A percentile compares a stretch with the other conserved stretches of the same genome.
Conservation (phyloP, 1,284 basidiomycete genomes). For the Neonothopanus nambi region DNA sequence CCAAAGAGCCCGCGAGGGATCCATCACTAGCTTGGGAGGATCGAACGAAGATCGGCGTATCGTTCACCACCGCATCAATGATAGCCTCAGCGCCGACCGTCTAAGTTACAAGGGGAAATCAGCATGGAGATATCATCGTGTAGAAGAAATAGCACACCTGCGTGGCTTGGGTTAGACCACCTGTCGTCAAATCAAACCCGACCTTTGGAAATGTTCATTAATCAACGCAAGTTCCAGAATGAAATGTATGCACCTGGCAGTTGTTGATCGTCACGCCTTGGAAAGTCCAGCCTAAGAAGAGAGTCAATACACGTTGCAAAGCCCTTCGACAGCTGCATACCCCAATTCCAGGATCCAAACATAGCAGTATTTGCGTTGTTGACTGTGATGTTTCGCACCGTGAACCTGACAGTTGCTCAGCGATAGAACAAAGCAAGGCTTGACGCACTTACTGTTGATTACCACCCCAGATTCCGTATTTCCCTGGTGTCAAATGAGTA, state of each 20-base stretch:
- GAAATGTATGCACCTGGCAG: constrained; percentile 30
- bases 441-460: constrained; percentile 47
- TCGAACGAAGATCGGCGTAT: constrained; percentile 49
- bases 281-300: constrained; percentile 41
- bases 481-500: constrained; percentile 13
- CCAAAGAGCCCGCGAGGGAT: constrained; percentile 50
- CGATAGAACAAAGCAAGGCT: not conserved
- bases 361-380: constrained; percentile 40
- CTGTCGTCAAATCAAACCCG: constrained; percentile 50
- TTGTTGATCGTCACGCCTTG: constrained; percentile 50
- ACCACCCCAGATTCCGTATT: constrained; percentile 51
- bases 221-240: constrained; percentile 44
- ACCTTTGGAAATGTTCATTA: constrained; percentile 38
- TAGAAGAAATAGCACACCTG: constrained; percentile 30
- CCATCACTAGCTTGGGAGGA: constrained; percentile 38
- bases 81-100: constrained; percentile 52
- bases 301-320: constrained; percentile 3
- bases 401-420: constrained; percentile 36
- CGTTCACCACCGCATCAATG: constrained; percentile 57
- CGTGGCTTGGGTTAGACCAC: constrained; percentile 36
- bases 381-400: constrained; percentile 53
- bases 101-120: constrained; percentile 16
- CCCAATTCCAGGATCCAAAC: constrained; percentile 46
- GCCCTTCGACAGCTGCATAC: constrained; percentile 15
- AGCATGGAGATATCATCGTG: not conserved